These are phyloP conservation scores for Rhamnella rubrinervis DNA, from an alignment of 331 rosid species.

Conservation along the genomic window DNA sequence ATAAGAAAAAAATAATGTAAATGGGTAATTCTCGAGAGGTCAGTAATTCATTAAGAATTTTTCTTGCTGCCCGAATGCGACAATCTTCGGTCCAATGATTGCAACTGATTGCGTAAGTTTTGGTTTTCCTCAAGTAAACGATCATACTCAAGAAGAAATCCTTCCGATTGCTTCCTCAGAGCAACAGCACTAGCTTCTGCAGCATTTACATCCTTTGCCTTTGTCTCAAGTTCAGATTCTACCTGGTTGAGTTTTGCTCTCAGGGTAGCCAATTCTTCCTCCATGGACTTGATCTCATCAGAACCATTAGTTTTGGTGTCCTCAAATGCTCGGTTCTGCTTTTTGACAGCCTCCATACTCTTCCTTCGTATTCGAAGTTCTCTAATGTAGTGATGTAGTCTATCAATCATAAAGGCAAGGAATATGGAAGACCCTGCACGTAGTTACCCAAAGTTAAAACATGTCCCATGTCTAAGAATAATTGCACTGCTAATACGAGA, in stretches of 20 bases:
- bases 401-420: conserved; percentile 82
- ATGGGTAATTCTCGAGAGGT: not conserved
- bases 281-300: conserved; percentile 55
- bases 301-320: conserved; percentile 45
- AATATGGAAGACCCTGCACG: conserved; percentile 70
- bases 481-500: not conserved
- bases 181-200: conserved; percentile 75
- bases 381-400: conserved; percentile 83
- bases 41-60: conserved; percentile 43
- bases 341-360: conserved; percentile 78
- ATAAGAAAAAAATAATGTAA: conserved; percentile 4
- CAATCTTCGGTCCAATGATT: conserved; percentile 51
- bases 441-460: conserved; percentile 23
- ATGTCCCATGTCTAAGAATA: conserved; percentile 2
- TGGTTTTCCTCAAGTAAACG: conserved; percentile 92
- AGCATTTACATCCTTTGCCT: conserved; percentile 47
- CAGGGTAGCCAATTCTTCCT: conserved; percentile 47
- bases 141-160: conserved; percentile 91
- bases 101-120: conserved; percentile 57
- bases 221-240: conserved; percentile 61
- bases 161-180: conserved; percentile 92
- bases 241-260: conserved; percentile 46
- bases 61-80: conserved; percentile 76
- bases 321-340: conserved; percentile 60
- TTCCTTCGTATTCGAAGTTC: conserved; percentile 81